These are phyloP conservation scores for Maudiozyma serrabonitensis DNA, from an alignment of 805 yeast genomes.

Conservation along the genomic window DNA sequence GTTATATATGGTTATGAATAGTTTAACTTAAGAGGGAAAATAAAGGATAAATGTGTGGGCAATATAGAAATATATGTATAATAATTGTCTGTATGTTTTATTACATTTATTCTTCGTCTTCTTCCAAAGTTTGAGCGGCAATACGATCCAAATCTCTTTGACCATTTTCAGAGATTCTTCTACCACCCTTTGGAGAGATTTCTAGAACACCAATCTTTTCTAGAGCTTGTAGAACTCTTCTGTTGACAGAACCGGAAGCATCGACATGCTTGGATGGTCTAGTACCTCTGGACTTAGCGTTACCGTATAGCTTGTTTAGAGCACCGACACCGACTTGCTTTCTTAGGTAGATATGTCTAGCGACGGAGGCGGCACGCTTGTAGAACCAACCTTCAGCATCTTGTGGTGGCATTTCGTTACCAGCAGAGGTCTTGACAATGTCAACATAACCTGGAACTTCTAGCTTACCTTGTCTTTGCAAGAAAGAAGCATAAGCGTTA, in stretches of 20 bases:
- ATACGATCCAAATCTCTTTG: constrained; percentile 99
- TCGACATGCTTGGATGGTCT: constrained; percentile 98
- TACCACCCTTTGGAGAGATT: constrained; percentile 96
- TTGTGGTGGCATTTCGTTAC: constrained; percentile 99
- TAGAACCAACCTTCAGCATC: constrained; percentile 99
- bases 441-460: constrained; percentile 99
- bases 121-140: constrained; percentile 97
- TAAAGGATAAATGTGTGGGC: not conserved
- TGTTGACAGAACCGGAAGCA: constrained; percentile 99
- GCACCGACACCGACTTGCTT: constrained; percentile 99
- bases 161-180: constrained; percentile 98
- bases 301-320: constrained; percentile 98
- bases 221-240: constrained; percentile 95
- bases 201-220: constrained; percentile 97
- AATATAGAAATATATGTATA: not conserved
- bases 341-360: constrained; percentile 99
- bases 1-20: constrained; percentile 1
- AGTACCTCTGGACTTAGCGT: constrained; percentile 97
- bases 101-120: constrained; percentile 57
- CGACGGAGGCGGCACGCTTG: constrained; percentile 99
- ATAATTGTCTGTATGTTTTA: not conserved
- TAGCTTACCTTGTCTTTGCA: constrained; percentile 99
- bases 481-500: constrained; percentile 98
- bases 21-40: not conserved
- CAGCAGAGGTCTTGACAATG: constrained; percentile 97